A percentile compares a stretch with the other conserved stretches of the same genome.
phyloP scores from a whole-genome alignment of 2,329 filamentous ascomycete species.

The Pseudocercospora vitis region DNA sequence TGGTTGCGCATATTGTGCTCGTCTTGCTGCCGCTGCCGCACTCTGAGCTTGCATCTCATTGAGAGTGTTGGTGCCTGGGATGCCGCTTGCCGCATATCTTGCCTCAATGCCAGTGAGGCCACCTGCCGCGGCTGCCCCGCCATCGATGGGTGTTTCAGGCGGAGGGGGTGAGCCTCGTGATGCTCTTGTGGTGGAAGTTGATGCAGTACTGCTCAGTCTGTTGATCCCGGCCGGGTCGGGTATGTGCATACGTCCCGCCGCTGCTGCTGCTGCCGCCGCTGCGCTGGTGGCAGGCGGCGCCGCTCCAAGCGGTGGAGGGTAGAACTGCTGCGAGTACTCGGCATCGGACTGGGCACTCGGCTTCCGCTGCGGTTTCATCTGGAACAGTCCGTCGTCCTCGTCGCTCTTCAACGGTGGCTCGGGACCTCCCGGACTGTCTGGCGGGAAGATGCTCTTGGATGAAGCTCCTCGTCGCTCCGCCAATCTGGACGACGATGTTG shows the following conservation, averaged over 20 bases:
- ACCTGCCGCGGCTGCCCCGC: slow-evolving; percentile 17
- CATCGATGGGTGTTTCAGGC: slow-evolving; percentile 80
- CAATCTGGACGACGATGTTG: slow-evolving; percentile 50
- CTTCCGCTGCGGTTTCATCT: slow-evolving; percentile 40
- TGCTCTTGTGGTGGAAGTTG: slow-evolving; percentile 87
- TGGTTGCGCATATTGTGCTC: slow-evolving; percentile 67
- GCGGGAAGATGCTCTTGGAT: slow-evolving; percentile 72
- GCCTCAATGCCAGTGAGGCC: slow-evolving; percentile 75
- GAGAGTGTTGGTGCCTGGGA: slow-evolving; percentile 79
- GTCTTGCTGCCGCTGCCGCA: slow-evolving; percentile 75
- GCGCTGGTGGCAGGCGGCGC: slow-evolving; percentile 26
- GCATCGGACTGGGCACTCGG: slow-evolving; percentile 19
- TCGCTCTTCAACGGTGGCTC: slow-evolving; percentile 66
- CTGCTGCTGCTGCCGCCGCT: slow-evolving; percentile 13
- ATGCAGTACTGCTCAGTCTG: slow-evolving; percentile 76
- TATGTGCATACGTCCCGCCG: slow-evolving; percentile 47
- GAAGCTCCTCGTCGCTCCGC: slow-evolving; percentile 80
- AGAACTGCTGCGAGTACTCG: slow-evolving; percentile 53
- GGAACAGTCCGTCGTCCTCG: slow-evolving; percentile 71
- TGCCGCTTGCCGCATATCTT: slow-evolving; percentile 85
- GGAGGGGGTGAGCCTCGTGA: slow-evolving; percentile 91
- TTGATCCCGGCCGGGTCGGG: slow-evolving; percentile 58
- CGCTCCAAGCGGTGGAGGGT: slow-evolving; percentile 52
- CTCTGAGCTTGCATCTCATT: slow-evolving; percentile 73
- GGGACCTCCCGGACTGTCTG: slow-evolving; percentile 72